Evolutionary conservation across 257 asterid genomes (phyloP).

Genomic region (Nicotiana sylvestris): DNA sequence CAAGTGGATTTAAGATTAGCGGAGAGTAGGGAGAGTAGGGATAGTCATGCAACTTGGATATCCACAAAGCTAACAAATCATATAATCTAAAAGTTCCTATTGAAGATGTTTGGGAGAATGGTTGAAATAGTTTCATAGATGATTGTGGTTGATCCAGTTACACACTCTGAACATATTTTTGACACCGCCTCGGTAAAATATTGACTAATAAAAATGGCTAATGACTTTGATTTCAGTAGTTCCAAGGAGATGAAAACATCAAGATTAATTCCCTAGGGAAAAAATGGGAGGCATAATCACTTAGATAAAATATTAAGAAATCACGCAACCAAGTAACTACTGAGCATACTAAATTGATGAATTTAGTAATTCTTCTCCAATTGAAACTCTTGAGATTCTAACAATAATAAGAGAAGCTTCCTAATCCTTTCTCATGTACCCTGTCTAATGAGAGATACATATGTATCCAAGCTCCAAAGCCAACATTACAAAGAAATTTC

Average conservation of each 20-base stretch:
- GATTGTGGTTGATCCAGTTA: constrained; percentile 2
- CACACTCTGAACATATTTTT: neutral
- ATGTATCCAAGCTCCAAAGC: neutral
- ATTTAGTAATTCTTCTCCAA: neutral
- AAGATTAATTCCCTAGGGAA: neutral
- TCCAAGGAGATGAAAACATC: neutral
- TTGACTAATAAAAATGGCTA: neutral
- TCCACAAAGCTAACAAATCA: neutral
- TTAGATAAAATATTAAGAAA: neutral
- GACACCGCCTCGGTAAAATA: neutral
- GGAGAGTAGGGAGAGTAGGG: neutral
- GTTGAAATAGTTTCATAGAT: neutral
- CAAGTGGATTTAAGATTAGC: neutral
- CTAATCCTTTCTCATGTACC: neutral
- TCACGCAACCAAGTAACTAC: neutral
- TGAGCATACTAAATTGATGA: neutral
- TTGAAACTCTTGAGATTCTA: neutral
- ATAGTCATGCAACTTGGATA: neutral
- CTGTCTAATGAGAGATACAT: neutral
- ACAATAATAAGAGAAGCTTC: neutral
- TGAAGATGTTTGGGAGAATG: neutral
- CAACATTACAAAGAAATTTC: neutral
- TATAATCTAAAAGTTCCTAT: neutral
- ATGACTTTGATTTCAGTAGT: neutral
- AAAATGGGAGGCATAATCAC: neutral